These are phyloP conservation scores for Oligophagozyma castellii DNA, from an alignment of 1,139 yeast species.

Conservation along the genomic window DNA sequence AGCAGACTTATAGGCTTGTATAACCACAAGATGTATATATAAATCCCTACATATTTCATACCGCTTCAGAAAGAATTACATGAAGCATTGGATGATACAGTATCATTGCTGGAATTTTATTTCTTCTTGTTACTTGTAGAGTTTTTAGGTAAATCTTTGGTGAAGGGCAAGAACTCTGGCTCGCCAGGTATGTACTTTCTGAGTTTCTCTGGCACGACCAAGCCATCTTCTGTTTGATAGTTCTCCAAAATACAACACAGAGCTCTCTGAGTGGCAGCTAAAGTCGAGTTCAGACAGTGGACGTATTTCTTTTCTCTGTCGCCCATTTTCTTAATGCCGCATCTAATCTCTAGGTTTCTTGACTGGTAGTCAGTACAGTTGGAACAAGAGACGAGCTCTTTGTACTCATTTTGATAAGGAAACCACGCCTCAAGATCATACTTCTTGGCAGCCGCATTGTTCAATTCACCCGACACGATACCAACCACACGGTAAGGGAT, in stretches of 20 bases:
- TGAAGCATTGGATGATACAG: too few relatives aligned
- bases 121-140: constrained; percentile 70
- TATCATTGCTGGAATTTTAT: too few relatives aligned
- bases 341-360: constrained; percentile 94
- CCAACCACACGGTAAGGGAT: constrained; percentile 96
- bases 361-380: constrained; percentile 99
- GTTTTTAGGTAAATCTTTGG: constrained; percentile 87
- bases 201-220: constrained; percentile 85
- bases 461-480: constrained; percentile 95
- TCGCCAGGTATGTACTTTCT: constrained; percentile 96
- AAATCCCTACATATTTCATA: too few relatives aligned
- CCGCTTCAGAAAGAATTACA: too few relatives aligned
- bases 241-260: constrained; percentile 93
- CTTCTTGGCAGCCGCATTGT: constrained; percentile 98
- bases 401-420: constrained; percentile 98
- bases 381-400: constrained; percentile 95
- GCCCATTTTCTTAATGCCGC: constrained; percentile 93
- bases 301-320: constrained; percentile 96
- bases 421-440: constrained; percentile 99
- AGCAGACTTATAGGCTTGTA: too few relatives aligned
- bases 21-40: too few relatives aligned
- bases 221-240: constrained; percentile 94
- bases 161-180: constrained; percentile 88
- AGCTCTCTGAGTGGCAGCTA: constrained; percentile 97
- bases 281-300: constrained; percentile 93